Evolutionary conservation across 2,329 filamentous ascomycete species (phyloP), one percentile per base, ranked within the genome.

Genomic region (Penicillium oxalicum): DNA sequence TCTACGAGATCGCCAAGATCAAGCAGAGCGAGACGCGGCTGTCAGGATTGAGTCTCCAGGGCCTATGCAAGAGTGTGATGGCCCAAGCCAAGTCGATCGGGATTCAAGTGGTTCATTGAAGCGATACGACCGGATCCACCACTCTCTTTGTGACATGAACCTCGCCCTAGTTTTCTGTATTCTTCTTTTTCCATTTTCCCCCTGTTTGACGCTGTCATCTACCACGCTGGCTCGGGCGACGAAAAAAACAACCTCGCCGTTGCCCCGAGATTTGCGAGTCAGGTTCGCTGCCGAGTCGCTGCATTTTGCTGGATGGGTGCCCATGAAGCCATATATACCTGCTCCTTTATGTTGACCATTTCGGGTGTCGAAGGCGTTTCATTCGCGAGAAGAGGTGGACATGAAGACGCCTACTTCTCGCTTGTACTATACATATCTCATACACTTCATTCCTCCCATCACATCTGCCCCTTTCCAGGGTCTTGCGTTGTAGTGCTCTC

Each of bases 1-100:
- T 98, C 24, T 97, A 90, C 73, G 91, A 97, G 74, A 97, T 98
- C 70, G 93, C 93, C 57, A 91, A 88, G 77, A 94, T 98, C 65
- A 98, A 98, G 79, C 86, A 88, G 58, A 75, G 79, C 45, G 88
- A 93, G 71, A 73, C 84, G 53, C 78, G 88, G 50, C 70, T 91
- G 53, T 88, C 86, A 2, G 87, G 86, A 2, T 66, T 88, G 60
- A 78, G 80, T 41, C 70, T 91, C 45, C 77, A 89, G 66, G 84
- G 84, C 1, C 64, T 91, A 27, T 89, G 86, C 72, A 83, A 79
- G 70, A 81, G 83, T 47, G 76, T 91, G 52, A 88, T 91, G 58
- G 83, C 76, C 57, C 84, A 88, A 70, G 83, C 84, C 49, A 88
- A 83, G 72, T 86, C 84, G 18, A 83, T 90, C 61, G 88, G 88